Percentiles rank a stretch among this genome's conserved stretches.
Conservation (phyloP, 805 yeast genomes). For the Tetrapisispora fleetii region DNA sequence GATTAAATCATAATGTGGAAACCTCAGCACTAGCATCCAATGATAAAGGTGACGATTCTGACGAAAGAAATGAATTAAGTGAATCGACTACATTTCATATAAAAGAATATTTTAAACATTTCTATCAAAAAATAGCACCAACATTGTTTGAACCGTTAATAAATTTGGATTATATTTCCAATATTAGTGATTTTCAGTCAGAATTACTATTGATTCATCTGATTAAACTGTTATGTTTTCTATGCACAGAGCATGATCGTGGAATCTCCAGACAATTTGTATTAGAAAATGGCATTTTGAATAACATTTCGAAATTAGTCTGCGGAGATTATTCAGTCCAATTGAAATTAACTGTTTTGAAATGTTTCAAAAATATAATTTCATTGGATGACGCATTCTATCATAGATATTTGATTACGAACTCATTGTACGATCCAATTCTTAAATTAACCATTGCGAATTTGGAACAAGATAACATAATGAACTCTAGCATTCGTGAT, state of each 20-base stretch:
- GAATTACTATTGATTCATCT: conserved; percentile 44
- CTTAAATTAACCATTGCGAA: conserved; percentile 42
- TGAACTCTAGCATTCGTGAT: conserved; percentile 69
- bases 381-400: conserved; percentile 54
- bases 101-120: conserved; percentile 36
- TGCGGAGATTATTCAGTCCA: conserved; percentile 33
- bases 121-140: conserved; percentile 56
- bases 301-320: conserved; percentile 45
- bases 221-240: conserved; percentile 63
- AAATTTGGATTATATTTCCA: background rate
- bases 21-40: background rate
- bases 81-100: conserved; percentile 11
- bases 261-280: conserved; percentile 51
- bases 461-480: conserved; percentile 45
- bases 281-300: conserved; percentile 46
- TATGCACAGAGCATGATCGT: conserved; percentile 55
- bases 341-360: conserved; percentile 53
- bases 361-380: conserved; percentile 58
- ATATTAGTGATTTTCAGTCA: conserved; percentile 19
- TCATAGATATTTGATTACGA: conserved; percentile 44
- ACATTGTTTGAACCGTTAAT: conserved; percentile 42
- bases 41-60: background rate
- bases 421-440: conserved; percentile 41
- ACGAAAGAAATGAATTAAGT: background rate
- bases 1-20: background rate